Evolutionary conservation across 257 asterid species (phyloP).

Genomic region (Oldenlandia corymbosa): DNA sequence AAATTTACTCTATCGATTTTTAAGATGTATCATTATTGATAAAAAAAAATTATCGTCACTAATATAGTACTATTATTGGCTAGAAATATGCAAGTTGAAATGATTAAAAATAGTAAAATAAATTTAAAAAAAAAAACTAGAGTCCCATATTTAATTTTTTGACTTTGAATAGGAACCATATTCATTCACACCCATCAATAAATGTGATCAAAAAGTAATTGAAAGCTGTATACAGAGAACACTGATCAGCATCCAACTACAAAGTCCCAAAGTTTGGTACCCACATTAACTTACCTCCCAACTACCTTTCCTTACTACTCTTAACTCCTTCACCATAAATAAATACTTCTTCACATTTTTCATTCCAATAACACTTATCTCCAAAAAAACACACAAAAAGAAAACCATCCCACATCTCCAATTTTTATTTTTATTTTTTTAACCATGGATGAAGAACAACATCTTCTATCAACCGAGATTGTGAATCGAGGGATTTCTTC

Average conservation of each 20-base stretch:
- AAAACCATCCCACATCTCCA: background rate
- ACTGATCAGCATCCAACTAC: slow-evolving; percentile 56
- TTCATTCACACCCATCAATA: slow-evolving; percentile 24
- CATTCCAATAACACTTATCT: slow-evolving; percentile 2
- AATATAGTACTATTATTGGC: background rate
- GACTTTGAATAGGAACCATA: slow-evolving; percentile 19
- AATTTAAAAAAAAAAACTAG: too few species aligned
- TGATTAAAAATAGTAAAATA: too few species aligned
- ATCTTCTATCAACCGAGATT: slow-evolving; percentile 74
- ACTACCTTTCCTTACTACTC: slow-evolving; percentile 17
- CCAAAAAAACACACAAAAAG: background rate
- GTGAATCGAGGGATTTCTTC: slow-evolving; percentile 73
- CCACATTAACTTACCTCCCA: slow-evolving; percentile 36
- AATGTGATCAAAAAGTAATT: slow-evolving; percentile 44
- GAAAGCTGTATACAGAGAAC: too few species aligned
- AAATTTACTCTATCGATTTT: too few species aligned
- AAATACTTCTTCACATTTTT: slow-evolving; percentile 24
- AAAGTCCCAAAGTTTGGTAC: slow-evolving; percentile 27
- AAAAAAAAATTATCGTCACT: too few species aligned
- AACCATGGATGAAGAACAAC: slow-evolving; percentile 60
- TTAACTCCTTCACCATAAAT: too few species aligned
- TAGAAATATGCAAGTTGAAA: too few species aligned
- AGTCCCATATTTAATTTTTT: too few species aligned
- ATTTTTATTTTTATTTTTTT: background rate
- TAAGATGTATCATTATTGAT: too few species aligned